Evolutionary conservation across 352 stramenopile species (phyloP).

Genomic region (Phytopythium delawarense): DNA sequence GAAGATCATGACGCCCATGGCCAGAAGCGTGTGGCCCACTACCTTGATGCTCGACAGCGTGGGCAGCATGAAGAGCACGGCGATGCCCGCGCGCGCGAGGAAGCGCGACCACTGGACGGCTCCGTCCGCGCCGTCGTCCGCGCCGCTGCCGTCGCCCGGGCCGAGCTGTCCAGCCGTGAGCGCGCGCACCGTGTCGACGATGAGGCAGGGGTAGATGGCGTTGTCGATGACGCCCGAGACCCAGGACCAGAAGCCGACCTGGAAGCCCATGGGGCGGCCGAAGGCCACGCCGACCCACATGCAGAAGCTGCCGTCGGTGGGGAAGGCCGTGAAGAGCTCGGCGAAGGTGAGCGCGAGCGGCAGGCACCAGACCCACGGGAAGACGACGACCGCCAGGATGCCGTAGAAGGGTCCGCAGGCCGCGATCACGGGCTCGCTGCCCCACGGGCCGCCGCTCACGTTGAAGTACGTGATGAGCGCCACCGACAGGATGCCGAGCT

Average conservation of each 20-base stretch:
- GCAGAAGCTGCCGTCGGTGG: conserved; percentile 67
- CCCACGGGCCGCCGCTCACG: conserved; percentile 92
- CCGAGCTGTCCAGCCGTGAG: conserved; percentile 24
- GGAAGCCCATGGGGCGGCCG: conserved; percentile 71
- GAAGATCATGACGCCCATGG: conserved; percentile 87
- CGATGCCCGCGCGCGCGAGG: conserved; percentile 31
- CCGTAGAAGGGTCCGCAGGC: conserved; percentile 78
- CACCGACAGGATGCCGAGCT: conserved; percentile 60
- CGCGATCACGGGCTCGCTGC: conserved; percentile 90
- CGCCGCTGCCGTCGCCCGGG: conserved; percentile 5
- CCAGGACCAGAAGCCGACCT: conserved; percentile 84
- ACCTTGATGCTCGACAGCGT: conserved; percentile 82
- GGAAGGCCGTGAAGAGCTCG: conserved; percentile 70
- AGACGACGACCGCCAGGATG: conserved; percentile 54
- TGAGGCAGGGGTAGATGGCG: conserved; percentile 77
- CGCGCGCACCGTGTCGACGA: conserved; percentile 57
- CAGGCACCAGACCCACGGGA: conserved; percentile 68
- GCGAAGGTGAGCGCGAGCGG: conserved; percentile 64
- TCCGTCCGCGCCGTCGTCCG: conserved; percentile 10
- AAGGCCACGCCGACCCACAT: conserved; percentile 77
- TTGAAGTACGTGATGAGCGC: conserved; percentile 90
- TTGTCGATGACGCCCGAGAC: conserved; percentile 76
- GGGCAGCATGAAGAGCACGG: conserved; percentile 60
- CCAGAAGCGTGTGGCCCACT: conserved; percentile 81
- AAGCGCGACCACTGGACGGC: conserved; percentile 27